Percentiles rank a stretch among this genome's conserved stretches.
These are phyloP conservation scores for Millerozyma acaciae DNA, from an alignment of 805 yeast genomes.

Conservation along the genomic window DNA sequence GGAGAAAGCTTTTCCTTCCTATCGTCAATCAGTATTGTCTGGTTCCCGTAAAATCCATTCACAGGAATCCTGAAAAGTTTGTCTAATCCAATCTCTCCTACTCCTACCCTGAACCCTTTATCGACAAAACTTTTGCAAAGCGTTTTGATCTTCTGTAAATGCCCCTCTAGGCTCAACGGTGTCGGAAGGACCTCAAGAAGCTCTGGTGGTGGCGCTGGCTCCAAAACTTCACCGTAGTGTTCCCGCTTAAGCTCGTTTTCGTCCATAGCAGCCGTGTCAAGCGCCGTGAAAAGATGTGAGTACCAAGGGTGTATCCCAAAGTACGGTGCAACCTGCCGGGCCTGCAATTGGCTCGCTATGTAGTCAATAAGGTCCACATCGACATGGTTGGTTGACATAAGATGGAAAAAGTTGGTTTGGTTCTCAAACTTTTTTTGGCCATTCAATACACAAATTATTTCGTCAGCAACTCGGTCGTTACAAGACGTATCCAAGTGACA, in stretches of 20 bases:
- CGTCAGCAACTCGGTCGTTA: slow-evolving; percentile 6
- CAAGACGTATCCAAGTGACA: slow-evolving; percentile 29
- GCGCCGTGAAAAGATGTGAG: slow-evolving; percentile 55
- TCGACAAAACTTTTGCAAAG: slow-evolving; percentile 13
- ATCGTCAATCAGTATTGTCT: slow-evolving; percentile 7
- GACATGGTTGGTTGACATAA: slow-evolving; percentile 38
- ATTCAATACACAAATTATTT: slow-evolving; percentile 10
- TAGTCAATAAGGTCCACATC: slow-evolving; percentile 27
- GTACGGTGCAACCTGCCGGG: slow-evolving; percentile 35
- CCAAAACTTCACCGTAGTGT: slow-evolving; percentile 59
- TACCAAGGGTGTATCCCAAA: slow-evolving; percentile 95
- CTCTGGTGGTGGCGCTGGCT: slow-evolving; percentile 31
- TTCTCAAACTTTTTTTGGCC: slow-evolving; percentile 2
- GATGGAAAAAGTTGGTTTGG: slow-evolving; percentile 16
- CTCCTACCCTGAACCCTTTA: slow-evolving; percentile 25
- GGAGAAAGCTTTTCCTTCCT: slow-evolving; percentile 23
- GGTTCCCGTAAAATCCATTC: slow-evolving; percentile 50
- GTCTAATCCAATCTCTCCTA: slow-evolving; percentile 94
- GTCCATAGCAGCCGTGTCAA: slow-evolving; percentile 6
- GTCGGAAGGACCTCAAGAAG: slow-evolving; percentile 53
- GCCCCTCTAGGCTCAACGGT: slow-evolving; percentile 46
- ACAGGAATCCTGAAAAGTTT: slow-evolving; percentile 65
- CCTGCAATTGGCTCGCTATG: slow-evolving; percentile 11
- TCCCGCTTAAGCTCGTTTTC: slow-evolving; percentile 27
- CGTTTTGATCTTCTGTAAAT: slow-evolving; percentile 27